Evolutionary conservation across 1,139 yeast genomes (phyloP), one percentile per base, ranked within the genome.

Genomic region (Candida neerlandica): DNA sequence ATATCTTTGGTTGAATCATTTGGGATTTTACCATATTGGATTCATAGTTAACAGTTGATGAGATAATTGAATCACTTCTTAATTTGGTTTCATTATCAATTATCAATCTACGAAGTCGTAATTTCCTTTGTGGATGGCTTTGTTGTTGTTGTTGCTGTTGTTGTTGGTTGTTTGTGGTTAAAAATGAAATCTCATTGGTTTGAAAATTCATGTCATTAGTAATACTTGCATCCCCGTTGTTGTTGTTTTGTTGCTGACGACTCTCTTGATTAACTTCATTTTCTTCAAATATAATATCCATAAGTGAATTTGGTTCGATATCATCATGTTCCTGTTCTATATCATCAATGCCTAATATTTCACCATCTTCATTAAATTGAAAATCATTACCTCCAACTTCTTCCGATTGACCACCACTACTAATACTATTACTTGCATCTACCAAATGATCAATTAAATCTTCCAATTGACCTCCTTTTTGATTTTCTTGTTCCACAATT

Each of bases 291-390:
- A 51, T 51, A 41, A 55, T 23, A 32, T 53, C 55, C 29, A 39
- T 26, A 4, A 45, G 40, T 14, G 30, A 19, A 14, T 14, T 40
- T 21, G 12, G 33, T 38, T 6, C 18, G n/a, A n/a, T n/a, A 12
- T 23, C 43, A 26, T 29, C 45, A 5, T 37, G 50, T 27, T 39
- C 45, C 9, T 11, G 44, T 6, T 34, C 21, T 2, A 33, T 5
- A 12, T 23, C 40, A 11, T 7, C 29, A 29, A 10, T 54, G 37
- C 34, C 38, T 10, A 43, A 56, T 50, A 47, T 57, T 40, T 51
- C 56, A 15, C 60, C 63, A 33, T 58, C 55, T 19, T 52, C 43
- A 47, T 58, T 49, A 41, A 60, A 57, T 26, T 57, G 59, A 49
- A 60, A 56, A 35, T 54, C 57, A 9, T 53, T 37, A 7, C 40